A percentile compares a stretch with the other conserved stretches of the same genome.
These are phyloP conservation scores for Potentilla sterilis DNA, from an alignment of 306 rosid species.

Conservation along the genomic window DNA sequence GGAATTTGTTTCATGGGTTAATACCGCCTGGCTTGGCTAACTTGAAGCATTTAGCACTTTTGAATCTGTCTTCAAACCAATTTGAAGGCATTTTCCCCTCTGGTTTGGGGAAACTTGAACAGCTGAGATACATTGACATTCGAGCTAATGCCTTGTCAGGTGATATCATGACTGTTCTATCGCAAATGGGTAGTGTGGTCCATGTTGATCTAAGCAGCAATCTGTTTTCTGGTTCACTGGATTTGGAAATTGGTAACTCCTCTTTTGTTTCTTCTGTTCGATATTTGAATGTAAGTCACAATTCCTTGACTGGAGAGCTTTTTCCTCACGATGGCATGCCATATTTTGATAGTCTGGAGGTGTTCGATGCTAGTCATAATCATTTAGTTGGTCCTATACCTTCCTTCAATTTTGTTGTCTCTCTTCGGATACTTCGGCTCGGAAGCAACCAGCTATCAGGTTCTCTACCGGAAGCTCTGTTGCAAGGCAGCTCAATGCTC, in stretches of 20 bases:
- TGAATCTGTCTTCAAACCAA: conserved; percentile 72
- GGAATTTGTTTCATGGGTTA: conserved; percentile 51
- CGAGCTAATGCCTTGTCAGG: conserved; percentile 57
- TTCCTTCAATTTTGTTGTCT: conserved; percentile 63
- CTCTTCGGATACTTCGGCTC: conserved; percentile 64
- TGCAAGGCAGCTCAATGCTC: conserved; percentile 69
- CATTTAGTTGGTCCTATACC: conserved; percentile 61
- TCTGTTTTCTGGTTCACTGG: conserved; percentile 61
- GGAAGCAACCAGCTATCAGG: conserved; percentile 61
- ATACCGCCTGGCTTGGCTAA: conserved; percentile 40
- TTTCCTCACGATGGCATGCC: conserved; percentile 83
- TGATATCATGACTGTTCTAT: conserved; percentile 48
- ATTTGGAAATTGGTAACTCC: conserved; percentile 53
- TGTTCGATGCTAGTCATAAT: conserved; percentile 75
- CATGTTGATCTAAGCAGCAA: conserved; percentile 71
- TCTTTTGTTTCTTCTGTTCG: conserved; percentile 54
- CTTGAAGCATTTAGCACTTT: conserved; percentile 34
- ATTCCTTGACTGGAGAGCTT: conserved; percentile 62
- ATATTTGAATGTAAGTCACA: conserved; percentile 61
- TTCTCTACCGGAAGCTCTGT: conserved; percentile 56
- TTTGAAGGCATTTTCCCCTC: conserved; percentile 49
- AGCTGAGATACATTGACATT: conserved; percentile 52
- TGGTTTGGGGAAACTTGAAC: conserved; percentile 50
- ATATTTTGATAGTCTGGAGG: conserved; percentile 73
- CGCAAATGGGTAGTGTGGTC: conserved; percentile 56